Percentiles rank a stretch among this genome's conserved stretches.
Evolutionary conservation across 345 rosid species (phyloP).

Genomic region (Ceriops tagal): DNA sequence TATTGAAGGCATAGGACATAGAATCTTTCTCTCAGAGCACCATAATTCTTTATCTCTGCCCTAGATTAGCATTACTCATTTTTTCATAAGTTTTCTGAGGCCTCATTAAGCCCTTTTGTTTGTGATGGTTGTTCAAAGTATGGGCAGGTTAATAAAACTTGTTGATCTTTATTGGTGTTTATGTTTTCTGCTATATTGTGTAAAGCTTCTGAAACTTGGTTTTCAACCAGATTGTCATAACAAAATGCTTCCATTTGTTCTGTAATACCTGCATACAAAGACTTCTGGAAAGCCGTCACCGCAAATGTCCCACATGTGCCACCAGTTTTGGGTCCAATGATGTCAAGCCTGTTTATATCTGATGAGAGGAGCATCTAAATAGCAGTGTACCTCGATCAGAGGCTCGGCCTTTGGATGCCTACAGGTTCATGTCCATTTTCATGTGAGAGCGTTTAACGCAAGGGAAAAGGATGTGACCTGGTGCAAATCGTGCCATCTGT

Average conservation of each 20-base stretch:
- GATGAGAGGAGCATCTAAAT: slow-evolving; percentile 13
- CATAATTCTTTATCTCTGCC: too few relatives aligned
- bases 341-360: slow-evolving; percentile 93
- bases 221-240: slow-evolving; percentile 75
- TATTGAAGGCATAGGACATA: too few relatives aligned
- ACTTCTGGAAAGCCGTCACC: slow-evolving; percentile 65
- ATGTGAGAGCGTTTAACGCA: slow-evolving; percentile 13
- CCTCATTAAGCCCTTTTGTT: too few relatives aligned
- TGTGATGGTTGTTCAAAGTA: too few relatives aligned
- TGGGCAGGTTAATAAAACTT: too few relatives aligned
- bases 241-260: slow-evolving; percentile 92
- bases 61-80: too few relatives aligned
- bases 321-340: slow-evolving; percentile 86
- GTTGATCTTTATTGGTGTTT: not conserved
- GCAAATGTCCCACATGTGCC: slow-evolving; percentile 82
- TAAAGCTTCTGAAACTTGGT: not conserved
- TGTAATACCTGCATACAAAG: slow-evolving; percentile 83
- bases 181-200: not conserved
- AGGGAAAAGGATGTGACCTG: slow-evolving; percentile 11
- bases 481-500: slow-evolving; percentile 14
- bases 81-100: too few relatives aligned
- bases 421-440: not conserved
- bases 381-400: not conserved
- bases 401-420: slow-evolving; percentile 16
- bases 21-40: too few relatives aligned